phyloP scores from a whole-genome alignment of 176 grass and related monocot species.

The Alloteropsis semialata region DNA sequence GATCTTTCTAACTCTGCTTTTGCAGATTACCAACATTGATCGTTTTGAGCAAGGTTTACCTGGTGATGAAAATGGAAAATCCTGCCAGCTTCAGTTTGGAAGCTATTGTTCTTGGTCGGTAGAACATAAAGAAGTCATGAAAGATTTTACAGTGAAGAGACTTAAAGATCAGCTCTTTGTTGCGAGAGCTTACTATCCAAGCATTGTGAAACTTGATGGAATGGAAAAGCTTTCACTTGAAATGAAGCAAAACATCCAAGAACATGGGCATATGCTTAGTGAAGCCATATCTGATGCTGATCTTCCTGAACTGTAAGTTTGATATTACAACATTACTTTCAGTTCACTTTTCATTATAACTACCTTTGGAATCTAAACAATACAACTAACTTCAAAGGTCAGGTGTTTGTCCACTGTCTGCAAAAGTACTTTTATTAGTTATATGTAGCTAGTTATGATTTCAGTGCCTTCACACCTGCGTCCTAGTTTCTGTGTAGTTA shows the following conservation, averaged over 20 bases:
- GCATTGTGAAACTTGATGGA: slow-evolving; percentile 62
- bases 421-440: not conserved
- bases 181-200: slow-evolving; percentile 78
- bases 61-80: slow-evolving; percentile 42
- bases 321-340: not conserved
- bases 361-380: not conserved
- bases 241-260: slow-evolving; percentile 80
- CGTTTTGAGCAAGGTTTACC: slow-evolving; percentile 35
- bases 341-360: not conserved
- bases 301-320: slow-evolving; percentile 58
- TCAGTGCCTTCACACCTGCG: not conserved
- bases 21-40: slow-evolving; percentile 38
- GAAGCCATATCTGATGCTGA: slow-evolving; percentile 64
- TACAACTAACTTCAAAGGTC: not conserved
- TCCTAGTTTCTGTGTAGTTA: not conserved
- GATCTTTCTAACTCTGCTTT: not conserved
- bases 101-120: slow-evolving; percentile 79
- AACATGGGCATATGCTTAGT: slow-evolving; percentile 68
- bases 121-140: slow-evolving; percentile 58
- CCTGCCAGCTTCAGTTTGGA: slow-evolving; percentile 64
- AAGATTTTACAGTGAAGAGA: slow-evolving; percentile 67
- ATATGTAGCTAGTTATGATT: not conserved
- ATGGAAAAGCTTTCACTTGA: slow-evolving; percentile 49
- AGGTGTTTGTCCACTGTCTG: not conserved
- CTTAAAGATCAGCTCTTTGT: slow-evolving; percentile 86